Evolutionary conservation across 257 asterid genomes (phyloP).

Genomic region (Solanum corneliomulleri): DNA sequence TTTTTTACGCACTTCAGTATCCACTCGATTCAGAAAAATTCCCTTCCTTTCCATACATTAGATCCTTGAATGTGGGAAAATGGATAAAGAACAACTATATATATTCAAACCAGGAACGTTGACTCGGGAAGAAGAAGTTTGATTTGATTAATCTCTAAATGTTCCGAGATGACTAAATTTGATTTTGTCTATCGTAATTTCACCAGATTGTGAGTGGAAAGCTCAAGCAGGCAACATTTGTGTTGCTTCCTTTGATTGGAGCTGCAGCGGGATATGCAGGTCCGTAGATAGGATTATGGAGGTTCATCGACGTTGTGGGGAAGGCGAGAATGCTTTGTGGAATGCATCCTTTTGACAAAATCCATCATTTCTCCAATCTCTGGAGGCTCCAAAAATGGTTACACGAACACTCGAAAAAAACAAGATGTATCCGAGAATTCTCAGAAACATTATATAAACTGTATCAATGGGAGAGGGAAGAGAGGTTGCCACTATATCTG

Average conservation of each 20-base stretch:
- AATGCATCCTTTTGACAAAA: slow-evolving; percentile 32
- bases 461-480: neutral
- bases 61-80: neutral
- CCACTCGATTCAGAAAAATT: neutral
- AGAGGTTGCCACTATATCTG: slow-evolving; percentile 1
- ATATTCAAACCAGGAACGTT: neutral
- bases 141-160: neutral
- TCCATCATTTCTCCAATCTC: neutral
- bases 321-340: slow-evolving; percentile 66
- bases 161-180: neutral
- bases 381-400: neutral
- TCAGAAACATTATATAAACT: neutral
- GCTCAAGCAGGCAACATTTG: slow-evolving; percentile 96
- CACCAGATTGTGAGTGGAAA: slow-evolving; percentile 93
- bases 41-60: neutral
- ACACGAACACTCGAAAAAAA: slow-evolving; percentile 2
- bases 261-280: slow-evolving; percentile 92
- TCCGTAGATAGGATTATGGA: slow-evolving; percentile 84
- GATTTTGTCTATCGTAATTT: neutral
- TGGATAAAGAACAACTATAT: neutral
- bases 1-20: neutral
- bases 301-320: slow-evolving; percentile 92
- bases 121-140: neutral
- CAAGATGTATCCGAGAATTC: neutral
- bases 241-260: slow-evolving; percentile 96